A percentile compares a stretch with the other conserved stretches of the same genome.
These are phyloP conservation scores for Tympanopsis confertula DNA, from an alignment of 2,329 filamentous ascomycete genomes.

Conservation along the genomic window DNA sequence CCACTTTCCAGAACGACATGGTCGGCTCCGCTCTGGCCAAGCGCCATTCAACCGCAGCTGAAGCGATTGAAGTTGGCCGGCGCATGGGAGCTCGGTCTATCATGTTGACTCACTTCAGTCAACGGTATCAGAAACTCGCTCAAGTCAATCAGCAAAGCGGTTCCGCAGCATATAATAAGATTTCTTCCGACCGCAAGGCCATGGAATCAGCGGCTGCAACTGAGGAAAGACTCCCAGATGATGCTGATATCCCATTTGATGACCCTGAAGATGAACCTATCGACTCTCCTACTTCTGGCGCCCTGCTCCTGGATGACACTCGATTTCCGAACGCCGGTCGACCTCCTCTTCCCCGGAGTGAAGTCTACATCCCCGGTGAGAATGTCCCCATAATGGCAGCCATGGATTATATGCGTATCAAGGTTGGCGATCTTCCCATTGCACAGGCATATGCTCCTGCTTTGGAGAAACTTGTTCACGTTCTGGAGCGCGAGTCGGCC, in stretches of 20 bases:
- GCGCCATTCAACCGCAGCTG: constrained; percentile 56
- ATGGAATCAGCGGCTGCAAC: constrained; percentile 19
- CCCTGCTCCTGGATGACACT: too few species aligned
- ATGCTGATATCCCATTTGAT: not conserved
- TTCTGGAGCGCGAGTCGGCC: constrained; percentile 12
- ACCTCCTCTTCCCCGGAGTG: not conserved
- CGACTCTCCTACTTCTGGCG: not conserved
- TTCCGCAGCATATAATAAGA: constrained; percentile 14
- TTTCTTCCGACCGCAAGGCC: constrained; percentile 25
- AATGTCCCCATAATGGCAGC: constrained; percentile 41
- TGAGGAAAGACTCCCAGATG: not conserved
- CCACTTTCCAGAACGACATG: constrained; percentile 62
- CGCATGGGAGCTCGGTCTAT: constrained; percentile 53
- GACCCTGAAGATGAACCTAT: not conserved
- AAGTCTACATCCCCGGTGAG: too few species aligned
- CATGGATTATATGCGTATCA: constrained; percentile 47
- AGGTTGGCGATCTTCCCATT: constrained; percentile 40
- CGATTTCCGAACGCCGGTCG: not conserved
- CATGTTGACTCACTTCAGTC: constrained; percentile 66
- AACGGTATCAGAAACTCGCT: constrained; percentile 55
- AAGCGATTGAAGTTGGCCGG: constrained; percentile 52
- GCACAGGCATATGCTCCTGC: constrained; percentile 40
- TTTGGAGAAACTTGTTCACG: constrained; percentile 34
- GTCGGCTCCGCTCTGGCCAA: constrained; percentile 52
- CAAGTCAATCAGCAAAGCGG: constrained; percentile 20